Base-by-base conservation (phyloP, 345 rosid genomes). In the Bruguiera gymnorhiza region DNA sequence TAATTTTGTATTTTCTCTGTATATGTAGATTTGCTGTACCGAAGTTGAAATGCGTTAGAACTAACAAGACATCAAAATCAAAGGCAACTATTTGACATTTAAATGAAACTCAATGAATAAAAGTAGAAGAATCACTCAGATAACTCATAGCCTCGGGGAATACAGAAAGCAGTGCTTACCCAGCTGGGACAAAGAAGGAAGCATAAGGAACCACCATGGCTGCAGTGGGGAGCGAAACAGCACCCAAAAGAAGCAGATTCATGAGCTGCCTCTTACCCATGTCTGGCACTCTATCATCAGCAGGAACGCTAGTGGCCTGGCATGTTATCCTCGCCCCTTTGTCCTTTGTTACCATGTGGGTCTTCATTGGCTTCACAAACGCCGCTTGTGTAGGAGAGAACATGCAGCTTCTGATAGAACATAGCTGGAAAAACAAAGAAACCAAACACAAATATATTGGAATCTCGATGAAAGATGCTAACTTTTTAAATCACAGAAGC, bases 221-320 rank as follows among this genome's bases (percentile, higher is more conserved):
- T 23, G 90, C 96, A 63, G 86, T 70, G 32, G 98, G 98, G 13
- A 94, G 96, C 27, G 97, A 84, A 81, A 94, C 0, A 78, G 97
- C 84, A 37, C 97, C 98, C 60, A 94, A 60, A 52, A 94, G 93
- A 69, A 94, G 87, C 60, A 91, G 86, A 76, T 94, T 91, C 98
- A 94, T 61, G 66, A 84, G 88, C 76, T 89, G 23, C 78, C 97
- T 94, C 86, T 89, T 94, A 39, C 79, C 89, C 98, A 94, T 94
- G 67, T 94, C 96, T 20, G 97, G 98, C 24, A 94, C 97, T 59
- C 84, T 83, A 68, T 43, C 50, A 43, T 88, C 97, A 15, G 96
- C 98, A 0, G 96, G 82, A 62, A 86, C 78, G 70, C 91, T 87
- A 21, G 97, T 74, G 1, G 97, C 97, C 84, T 88, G 96, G 76